These are phyloP conservation scores for Graphilbum ipis-grandicollis DNA, from an alignment of 2,329 filamentous ascomycete species.

Conservation along the genomic window DNA sequence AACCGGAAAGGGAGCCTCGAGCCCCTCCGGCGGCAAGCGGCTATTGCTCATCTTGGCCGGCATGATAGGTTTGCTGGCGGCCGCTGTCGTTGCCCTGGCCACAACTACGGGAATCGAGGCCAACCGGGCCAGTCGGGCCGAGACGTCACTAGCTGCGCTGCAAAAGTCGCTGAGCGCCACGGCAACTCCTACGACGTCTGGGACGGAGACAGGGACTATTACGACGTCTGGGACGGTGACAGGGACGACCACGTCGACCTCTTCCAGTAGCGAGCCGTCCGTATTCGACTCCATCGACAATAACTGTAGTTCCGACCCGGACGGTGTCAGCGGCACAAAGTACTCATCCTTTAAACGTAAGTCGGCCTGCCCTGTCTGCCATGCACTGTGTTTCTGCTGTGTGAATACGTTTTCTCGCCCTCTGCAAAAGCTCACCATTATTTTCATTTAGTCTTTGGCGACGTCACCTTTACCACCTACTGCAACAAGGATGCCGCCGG, in stretches of 20 bases:
- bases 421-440: too few relatives aligned
- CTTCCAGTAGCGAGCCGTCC: constrained; percentile 12
- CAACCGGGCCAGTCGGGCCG: too few relatives aligned
- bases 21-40: too few relatives aligned
- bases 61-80: neutral
- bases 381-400: too few relatives aligned
- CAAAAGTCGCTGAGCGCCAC: too few relatives aligned
- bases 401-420: too few relatives aligned
- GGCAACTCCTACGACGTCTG: constrained; percentile 6
- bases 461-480: constrained; percentile 21
- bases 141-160: too few relatives aligned
- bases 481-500: constrained; percentile 25
- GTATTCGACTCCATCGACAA: constrained; percentile 18
- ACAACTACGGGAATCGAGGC: neutral
- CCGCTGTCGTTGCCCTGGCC: neutral
- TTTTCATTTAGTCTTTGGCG: constrained; percentile 23
- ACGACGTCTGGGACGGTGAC: constrained; percentile 3
- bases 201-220: constrained; percentile 1
- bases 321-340: constrained; percentile 17
- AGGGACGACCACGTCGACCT: constrained; percentile 8
- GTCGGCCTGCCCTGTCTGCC: constrained; percentile 7
- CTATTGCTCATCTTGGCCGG: neutral
- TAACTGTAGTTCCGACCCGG: constrained; percentile 20
- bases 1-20: too few relatives aligned
- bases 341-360: constrained; percentile 21